Evolutionary conservation across 208 protist species (phyloP).

Genomic region (Polymyxa betae): DNA sequence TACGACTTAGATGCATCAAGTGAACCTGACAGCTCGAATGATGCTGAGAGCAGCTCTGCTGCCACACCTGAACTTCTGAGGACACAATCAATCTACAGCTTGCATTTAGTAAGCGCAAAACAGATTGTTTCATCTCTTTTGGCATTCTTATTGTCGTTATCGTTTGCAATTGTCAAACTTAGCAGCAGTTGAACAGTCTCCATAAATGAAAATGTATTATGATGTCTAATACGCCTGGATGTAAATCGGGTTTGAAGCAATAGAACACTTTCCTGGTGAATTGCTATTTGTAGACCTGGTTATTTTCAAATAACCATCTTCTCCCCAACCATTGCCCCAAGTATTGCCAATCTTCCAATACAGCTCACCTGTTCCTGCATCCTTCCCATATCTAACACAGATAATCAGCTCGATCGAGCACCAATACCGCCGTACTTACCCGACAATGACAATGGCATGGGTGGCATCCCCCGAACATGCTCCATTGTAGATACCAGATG

Average conservation of each 20-base stretch:
- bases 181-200: too few species aligned
- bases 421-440: neutral
- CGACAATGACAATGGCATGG: neutral
- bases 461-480: neutral
- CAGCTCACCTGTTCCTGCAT: neutral
- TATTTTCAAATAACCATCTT: slow-evolving; percentile 64
- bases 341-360: slow-evolving; percentile 71
- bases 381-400: neutral
- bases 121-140: too few species aligned
- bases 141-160: too few species aligned
- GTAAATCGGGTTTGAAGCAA: slow-evolving; percentile 58
- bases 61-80: too few species aligned
- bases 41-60: too few species aligned
- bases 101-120: too few species aligned
- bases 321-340: slow-evolving; percentile 67
- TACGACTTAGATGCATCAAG: too few species aligned
- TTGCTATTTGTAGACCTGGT: neutral
- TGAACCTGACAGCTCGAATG: too few species aligned
- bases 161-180: too few species aligned
- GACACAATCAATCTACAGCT: too few species aligned
- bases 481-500: neutral
- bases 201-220: too few species aligned
- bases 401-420: neutral
- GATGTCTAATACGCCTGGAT: neutral
- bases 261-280: slow-evolving; percentile 51